These are phyloP conservation scores for Austroboletus sp. DNA, from an alignment of 1,284 basidiomycete species.

Conservation along the genomic window DNA sequence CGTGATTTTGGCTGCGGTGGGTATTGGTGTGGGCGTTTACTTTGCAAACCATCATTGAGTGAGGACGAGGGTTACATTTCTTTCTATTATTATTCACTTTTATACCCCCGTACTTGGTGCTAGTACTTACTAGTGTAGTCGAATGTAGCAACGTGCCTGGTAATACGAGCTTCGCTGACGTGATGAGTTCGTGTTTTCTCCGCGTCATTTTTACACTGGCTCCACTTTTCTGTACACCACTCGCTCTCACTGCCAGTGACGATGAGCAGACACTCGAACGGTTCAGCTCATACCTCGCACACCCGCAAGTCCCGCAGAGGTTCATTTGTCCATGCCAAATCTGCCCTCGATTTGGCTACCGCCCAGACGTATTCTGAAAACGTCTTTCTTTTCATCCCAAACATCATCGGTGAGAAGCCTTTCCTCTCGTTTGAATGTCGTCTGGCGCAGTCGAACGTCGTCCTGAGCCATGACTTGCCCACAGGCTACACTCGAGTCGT, in stretches of 20 bases:
- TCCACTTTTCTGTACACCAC: neutral
- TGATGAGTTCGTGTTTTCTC: conserved; percentile 21
- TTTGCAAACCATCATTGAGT: conserved; percentile 10
- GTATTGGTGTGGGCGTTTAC: conserved; percentile 29
- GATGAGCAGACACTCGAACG: conserved; percentile 29
- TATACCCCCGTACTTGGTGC: neutral
- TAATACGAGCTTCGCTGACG: conserved; percentile 16
- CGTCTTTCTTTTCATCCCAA: conserved; percentile 93
- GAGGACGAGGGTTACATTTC: neutral
- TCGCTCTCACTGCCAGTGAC: conserved; percentile 8
- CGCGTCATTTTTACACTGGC: conserved; percentile 21
- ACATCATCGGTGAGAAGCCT: conserved; percentile 73
- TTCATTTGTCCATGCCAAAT: conserved; percentile 67
- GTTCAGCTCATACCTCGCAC: conserved; percentile 15
- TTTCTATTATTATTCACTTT: neutral
- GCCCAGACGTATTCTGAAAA: conserved; percentile 82
- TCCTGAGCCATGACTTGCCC: conserved; percentile 5
- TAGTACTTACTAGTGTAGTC: neutral
- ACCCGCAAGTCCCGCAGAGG: conserved; percentile 19
- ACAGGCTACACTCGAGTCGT: conserved; percentile 88
- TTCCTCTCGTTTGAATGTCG: neutral
- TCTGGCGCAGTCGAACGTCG: neutral
- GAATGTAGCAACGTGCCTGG: neutral
- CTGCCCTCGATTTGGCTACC: conserved; percentile 77
- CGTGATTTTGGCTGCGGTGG: conserved; percentile 27